Evolutionary conservation across 2,329 filamentous ascomycete species (phyloP).

Genomic region (Epichloe sylvatica): DNA sequence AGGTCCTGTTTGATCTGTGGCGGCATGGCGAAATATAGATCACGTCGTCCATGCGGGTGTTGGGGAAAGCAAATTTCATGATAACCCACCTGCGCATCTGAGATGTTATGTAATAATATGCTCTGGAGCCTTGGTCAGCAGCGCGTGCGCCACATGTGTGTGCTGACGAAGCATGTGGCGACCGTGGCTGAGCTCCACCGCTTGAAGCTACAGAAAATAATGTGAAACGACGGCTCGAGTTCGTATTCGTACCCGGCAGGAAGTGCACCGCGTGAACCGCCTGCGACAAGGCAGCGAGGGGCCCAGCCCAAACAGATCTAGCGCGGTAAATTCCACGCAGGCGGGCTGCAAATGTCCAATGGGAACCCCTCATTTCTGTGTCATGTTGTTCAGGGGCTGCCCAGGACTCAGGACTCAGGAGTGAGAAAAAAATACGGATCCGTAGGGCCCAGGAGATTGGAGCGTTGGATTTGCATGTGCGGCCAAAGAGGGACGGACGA

Average conservation of each 20-base stretch:
- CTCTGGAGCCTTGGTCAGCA: not conserved
- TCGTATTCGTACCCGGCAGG: slow-evolving; percentile 10
- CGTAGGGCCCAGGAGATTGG: slow-evolving; percentile 2
- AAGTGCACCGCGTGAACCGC: too few species aligned
- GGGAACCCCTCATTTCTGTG: not conserved
- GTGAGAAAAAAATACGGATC: slow-evolving; percentile 5
- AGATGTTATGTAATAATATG: not conserved
- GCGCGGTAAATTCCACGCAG: not conserved
- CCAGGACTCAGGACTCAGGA: not conserved
- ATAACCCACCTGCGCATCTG: not conserved
- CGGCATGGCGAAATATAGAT: slow-evolving; percentile 41
- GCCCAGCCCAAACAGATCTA: too few species aligned
- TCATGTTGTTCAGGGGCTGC: slow-evolving; percentile 4
- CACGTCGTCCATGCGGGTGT: slow-evolving; percentile 6
- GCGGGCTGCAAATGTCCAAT: not conserved
- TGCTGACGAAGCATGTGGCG: slow-evolving; percentile 3
- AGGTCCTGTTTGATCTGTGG: slow-evolving; percentile 93
- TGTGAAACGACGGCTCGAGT: slow-evolving; percentile 1
- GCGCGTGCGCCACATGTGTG: not conserved
- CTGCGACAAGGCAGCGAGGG: not conserved
- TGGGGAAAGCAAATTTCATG: slow-evolving; percentile 2
- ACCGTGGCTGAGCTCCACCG: not conserved
- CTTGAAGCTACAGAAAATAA: not conserved
- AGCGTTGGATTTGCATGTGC: not conserved
- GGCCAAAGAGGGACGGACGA: not conserved